phyloP scores from a whole-genome alignment of 257 asterid genomes.

The Przewalskia tangutica region DNA sequence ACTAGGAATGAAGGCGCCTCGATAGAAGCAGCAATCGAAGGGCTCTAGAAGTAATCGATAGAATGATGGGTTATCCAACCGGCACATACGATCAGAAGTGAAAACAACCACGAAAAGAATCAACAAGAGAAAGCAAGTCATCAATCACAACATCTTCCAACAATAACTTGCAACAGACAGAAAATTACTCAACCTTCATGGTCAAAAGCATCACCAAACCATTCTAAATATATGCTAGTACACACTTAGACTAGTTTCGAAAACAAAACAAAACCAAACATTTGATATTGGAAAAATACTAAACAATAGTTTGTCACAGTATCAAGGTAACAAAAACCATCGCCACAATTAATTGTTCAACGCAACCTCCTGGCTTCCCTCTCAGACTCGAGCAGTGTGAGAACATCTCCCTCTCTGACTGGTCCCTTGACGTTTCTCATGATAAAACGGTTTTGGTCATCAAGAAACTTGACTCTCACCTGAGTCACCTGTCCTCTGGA shows the following conservation, averaged over 20 bases:
- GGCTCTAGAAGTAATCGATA: not conserved
- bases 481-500: slow-evolving; percentile 30
- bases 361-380: slow-evolving; percentile 30
- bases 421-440: slow-evolving; percentile 35
- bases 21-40: too few species aligned
- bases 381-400: slow-evolving; percentile 25
- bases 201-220: not conserved
- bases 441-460: slow-evolving; percentile 24
- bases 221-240: not conserved
- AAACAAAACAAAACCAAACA: not conserved
- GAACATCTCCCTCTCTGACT: slow-evolving; percentile 26
- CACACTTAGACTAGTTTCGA: not conserved
- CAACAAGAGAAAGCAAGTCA: not conserved
- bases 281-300: not conserved
- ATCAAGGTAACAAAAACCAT: not conserved
- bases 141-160: not conserved
- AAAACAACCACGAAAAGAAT: not conserved
- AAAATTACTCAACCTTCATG: not conserved
- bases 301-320: not conserved
- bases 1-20: too few species aligned
- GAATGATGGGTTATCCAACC: not conserved
- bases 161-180: not conserved
- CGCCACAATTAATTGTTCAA: not conserved
- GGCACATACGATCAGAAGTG: not conserved
- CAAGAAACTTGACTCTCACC: slow-evolving; percentile 26